These are phyloP conservation scores for Akanthomyces lecanii DNA, from an alignment of 2,329 filamentous ascomycete species.

Conservation along the genomic window DNA sequence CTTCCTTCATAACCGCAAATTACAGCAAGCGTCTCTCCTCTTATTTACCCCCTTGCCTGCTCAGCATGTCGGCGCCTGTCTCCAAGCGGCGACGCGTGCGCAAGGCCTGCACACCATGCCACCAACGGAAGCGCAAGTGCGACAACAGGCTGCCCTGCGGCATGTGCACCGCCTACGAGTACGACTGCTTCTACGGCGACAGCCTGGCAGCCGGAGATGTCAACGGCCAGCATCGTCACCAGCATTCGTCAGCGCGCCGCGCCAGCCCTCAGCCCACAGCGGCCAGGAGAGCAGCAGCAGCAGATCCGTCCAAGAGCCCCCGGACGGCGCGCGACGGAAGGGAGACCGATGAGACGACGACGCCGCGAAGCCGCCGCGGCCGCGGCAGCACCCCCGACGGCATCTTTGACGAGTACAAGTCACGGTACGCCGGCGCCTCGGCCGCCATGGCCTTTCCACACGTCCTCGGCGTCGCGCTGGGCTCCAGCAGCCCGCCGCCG, in stretches of 20 bases:
- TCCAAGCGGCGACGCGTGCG: conserved; percentile 22
- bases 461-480: conserved; percentile 19
- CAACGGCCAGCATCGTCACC: background rate
- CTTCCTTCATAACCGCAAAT: no score
- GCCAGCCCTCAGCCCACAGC: background rate
- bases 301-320: background rate
- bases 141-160: conserved; percentile 22
- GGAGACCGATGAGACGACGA: background rate
- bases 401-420: conserved; percentile 22
- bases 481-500: conserved; percentile 21
- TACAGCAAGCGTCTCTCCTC: no score
- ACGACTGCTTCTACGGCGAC: conserved; percentile 22
- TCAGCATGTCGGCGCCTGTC: conserved; percentile 17
- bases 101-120: conserved; percentile 24
- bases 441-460: conserved; percentile 24
- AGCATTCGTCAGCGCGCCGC: background rate
- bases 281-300: background rate
- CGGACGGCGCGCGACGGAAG: background rate
- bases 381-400: background rate
- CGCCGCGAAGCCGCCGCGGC: background rate
- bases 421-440: conserved; percentile 21
- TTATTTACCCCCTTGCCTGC: background rate
- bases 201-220: background rate
- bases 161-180: conserved; percentile 23
- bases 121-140: conserved; percentile 25